These are phyloP conservation scores for Dentipellis sp. DNA, from an alignment of 768 basidiomycete genomes.

Conservation along the genomic window DNA sequence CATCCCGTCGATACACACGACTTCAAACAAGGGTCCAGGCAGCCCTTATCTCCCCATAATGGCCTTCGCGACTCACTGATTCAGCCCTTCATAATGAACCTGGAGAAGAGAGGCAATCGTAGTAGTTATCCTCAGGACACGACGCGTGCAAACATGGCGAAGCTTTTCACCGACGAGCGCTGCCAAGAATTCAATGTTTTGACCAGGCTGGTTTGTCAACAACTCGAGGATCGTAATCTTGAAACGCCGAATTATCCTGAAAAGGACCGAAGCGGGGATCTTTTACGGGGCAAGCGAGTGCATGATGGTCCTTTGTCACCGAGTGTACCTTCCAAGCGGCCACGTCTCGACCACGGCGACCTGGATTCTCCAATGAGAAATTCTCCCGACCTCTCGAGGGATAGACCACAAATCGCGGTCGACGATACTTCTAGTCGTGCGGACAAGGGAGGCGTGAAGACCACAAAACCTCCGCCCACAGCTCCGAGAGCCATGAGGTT, in stretches of 20 bases:
- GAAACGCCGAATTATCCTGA: no score
- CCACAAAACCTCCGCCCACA: not conserved
- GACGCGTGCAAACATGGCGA: not conserved
- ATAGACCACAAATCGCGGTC: not conserved
- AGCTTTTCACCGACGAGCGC: not conserved
- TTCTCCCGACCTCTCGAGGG: not conserved
- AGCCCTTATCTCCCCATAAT: no score
- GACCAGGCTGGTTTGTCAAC: not conserved
- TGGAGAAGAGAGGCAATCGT: not conserved
- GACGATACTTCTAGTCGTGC: not conserved
- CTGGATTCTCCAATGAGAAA: no score
- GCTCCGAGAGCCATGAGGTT: not conserved
- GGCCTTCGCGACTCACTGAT: no score
- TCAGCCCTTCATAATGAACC: not conserved
- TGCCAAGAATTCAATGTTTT: not conserved
- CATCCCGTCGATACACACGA: no score
- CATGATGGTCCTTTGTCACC: not conserved
- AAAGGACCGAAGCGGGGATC: no score
- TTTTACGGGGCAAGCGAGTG: not conserved
- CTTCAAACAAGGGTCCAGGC: no score
- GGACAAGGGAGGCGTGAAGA: not conserved
- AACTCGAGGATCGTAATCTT: not conserved
- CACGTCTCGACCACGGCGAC: not conserved
- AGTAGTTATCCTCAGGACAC: not conserved
- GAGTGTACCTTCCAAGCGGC: not conserved